These are phyloP conservation scores for Claviceps lovelessii DNA, from an alignment of 2,329 filamentous ascomycete genomes.

Conservation along the genomic window DNA sequence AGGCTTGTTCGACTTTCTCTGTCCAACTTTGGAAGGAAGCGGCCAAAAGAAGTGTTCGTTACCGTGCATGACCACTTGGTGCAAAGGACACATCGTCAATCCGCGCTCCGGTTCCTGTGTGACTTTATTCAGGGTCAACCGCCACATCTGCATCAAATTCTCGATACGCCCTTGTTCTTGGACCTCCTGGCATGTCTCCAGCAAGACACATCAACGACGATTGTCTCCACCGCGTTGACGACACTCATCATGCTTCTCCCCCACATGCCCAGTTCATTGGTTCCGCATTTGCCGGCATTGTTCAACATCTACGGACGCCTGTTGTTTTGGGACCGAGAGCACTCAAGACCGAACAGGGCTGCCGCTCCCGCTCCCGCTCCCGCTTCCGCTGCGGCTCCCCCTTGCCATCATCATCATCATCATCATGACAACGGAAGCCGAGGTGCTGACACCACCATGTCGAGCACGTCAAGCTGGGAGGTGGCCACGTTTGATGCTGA, in stretches of 20 bases:
- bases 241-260: conserved; percentile 69
- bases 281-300: conserved; percentile 52
- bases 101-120: conserved; percentile 51
- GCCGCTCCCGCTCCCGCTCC: conserved; percentile 6
- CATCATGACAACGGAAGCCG: conserved; percentile 17
- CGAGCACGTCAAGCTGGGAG: conserved; percentile 39
- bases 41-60: conserved; percentile 54
- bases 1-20: conserved; percentile 36
- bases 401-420: neutral
- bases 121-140: conserved; percentile 62
- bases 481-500: conserved; percentile 47
- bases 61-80: conserved; percentile 52
- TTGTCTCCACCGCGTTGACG: conserved; percentile 61
- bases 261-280: conserved; percentile 61
- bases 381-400: too few species aligned
- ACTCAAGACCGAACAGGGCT: conserved; percentile 24
- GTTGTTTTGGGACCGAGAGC: conserved; percentile 59
- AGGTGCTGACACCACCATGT: conserved; percentile 18
- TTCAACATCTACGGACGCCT: conserved; percentile 73
- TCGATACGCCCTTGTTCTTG: conserved; percentile 57
- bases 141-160: conserved; percentile 61
- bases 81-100: conserved; percentile 47
- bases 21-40: conserved; percentile 50
- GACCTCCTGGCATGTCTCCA: conserved; percentile 61
- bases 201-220: conserved; percentile 61